Base-by-base conservation (phyloP, 345 rosid genomes). In the Eucalyptus rudis region DNA sequence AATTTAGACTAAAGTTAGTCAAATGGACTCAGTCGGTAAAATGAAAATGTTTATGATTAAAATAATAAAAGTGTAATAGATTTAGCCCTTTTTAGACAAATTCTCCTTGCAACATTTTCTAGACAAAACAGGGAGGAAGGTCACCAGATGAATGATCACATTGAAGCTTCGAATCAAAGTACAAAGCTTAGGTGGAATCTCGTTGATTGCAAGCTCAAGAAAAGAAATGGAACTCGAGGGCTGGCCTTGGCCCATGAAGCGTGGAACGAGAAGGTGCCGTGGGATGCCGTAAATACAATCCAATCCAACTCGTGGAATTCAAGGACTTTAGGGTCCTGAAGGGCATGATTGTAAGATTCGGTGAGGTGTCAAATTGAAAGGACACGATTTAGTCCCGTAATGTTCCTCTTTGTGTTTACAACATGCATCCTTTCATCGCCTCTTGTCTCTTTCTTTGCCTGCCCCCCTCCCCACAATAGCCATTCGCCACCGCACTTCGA, bases 341-440 rank as follows among this genome's bases (percentile, higher is more conserved):
- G 45, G 83, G 40, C 45, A 76, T 76, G 83, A 76, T 76, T 20
- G 7, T 76, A 19, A 76, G 27, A 36, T 76, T 76, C 24, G 83
- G 83, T 76, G 47, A 76, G 83, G 45, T 40, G 87, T 89, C 87
- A 89, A 86, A 59, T 86, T 89, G 90, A 89, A 89, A 89, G 17
- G 90, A 89, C 90, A 44, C 64, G 43, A 86, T 12, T 20, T 58
- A 87, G 59, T 84, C 33, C 25, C 22, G 59, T 8, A 24, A 59
- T 89, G 90, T 86, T 49, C 90, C 90, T 59, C 90, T 85, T 85
- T 89, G 85, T 36, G 84, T 20, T 89, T 33, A 89, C 87, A 89
- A 25, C 62, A 24, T 45, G 17, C 22, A 52, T 84, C 54, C 52
- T 45, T 36, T 58, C 83, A 52, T 68, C 50, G 27, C 89, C 80